Evolutionary conservation across 1,284 basidiomycete genomes (phyloP).

Genomic region (Rhodotorula sp.): DNA sequence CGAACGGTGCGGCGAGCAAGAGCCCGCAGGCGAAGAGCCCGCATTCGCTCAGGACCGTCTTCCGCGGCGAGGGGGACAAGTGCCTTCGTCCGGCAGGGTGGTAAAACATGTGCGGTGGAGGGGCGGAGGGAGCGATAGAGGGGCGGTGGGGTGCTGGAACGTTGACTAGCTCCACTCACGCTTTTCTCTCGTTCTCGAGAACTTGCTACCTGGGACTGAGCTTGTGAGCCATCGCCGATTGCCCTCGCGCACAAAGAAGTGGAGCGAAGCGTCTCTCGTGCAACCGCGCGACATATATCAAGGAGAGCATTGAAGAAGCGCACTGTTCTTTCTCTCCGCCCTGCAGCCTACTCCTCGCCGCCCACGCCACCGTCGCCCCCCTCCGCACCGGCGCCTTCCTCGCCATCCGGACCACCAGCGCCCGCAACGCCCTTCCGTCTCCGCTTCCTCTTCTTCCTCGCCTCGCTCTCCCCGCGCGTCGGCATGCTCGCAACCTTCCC

Average conservation of each 20-base stretch:
- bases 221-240: no score
- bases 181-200: no score
- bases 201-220: no score
- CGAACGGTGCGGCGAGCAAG: not conserved
- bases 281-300: no score
- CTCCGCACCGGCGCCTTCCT: not conserved
- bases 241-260: no score
- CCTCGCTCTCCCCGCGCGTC: not conserved
- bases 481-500: constrained; percentile 24
- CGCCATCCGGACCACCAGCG: not conserved
- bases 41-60: constrained; percentile 29
- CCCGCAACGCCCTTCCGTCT: constrained; percentile 2
- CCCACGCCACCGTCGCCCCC: not conserved
- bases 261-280: no score
- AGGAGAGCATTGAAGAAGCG: no score
- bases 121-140: not conserved
- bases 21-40: constrained; percentile 30
- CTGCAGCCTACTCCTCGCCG: constrained; percentile 2
- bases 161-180: no score
- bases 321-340: no score
- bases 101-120: constrained; percentile 15
- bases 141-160: not conserved
- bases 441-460: constrained; percentile 9
- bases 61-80: constrained; percentile 32
- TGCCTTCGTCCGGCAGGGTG: constrained; percentile 38